Conservation (phyloP, 208 protist genomes). For the Wallacemonas collosoma region DNA sequence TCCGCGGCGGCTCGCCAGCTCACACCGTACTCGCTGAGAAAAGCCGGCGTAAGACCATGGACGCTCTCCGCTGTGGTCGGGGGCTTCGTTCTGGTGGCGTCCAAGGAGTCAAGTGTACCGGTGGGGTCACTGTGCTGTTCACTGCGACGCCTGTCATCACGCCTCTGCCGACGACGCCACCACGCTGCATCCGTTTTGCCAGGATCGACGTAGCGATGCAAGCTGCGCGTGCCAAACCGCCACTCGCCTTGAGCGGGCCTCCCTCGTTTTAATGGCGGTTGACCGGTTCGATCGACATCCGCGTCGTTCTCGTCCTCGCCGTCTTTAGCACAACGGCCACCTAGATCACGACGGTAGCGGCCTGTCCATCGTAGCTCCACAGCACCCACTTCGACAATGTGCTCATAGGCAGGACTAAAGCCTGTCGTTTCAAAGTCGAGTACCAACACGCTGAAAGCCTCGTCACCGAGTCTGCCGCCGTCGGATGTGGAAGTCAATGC, state of each 20-base stretch:
- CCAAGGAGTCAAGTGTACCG: not conserved
- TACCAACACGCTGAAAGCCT: slow-evolving; percentile 36
- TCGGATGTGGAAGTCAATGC: not conserved
- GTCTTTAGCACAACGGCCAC: not conserved
- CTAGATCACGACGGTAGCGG: not conserved
- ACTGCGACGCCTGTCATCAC: not conserved
- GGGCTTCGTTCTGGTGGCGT: slow-evolving; percentile 29
- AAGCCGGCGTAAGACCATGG: not conserved
- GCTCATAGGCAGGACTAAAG: slow-evolving; percentile 35
- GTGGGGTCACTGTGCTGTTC: too few relatives aligned
- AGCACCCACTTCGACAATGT: slow-evolving; percentile 61
- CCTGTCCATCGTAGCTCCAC: slow-evolving; percentile 60
- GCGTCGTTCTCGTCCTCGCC: not conserved
- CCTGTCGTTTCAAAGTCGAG: slow-evolving; percentile 78
- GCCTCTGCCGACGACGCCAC: slow-evolving; percentile 8
- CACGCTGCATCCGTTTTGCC: slow-evolving; percentile 7
- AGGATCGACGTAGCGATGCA: slow-evolving; percentile 50
- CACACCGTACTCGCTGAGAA: slow-evolving; percentile 18
- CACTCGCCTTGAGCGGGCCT: slow-evolving; percentile 27
- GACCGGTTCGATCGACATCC: too few relatives aligned
- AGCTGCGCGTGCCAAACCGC: slow-evolving; percentile 39
- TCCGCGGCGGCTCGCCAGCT: slow-evolving; percentile 29
- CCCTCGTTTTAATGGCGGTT: too few relatives aligned
- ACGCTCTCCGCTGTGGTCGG: slow-evolving; percentile 36
- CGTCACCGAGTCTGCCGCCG: not conserved